Base-by-base conservation (phyloP, 495 filamentous ascomycete genomes). In the Penicillium alfredii region DNA sequence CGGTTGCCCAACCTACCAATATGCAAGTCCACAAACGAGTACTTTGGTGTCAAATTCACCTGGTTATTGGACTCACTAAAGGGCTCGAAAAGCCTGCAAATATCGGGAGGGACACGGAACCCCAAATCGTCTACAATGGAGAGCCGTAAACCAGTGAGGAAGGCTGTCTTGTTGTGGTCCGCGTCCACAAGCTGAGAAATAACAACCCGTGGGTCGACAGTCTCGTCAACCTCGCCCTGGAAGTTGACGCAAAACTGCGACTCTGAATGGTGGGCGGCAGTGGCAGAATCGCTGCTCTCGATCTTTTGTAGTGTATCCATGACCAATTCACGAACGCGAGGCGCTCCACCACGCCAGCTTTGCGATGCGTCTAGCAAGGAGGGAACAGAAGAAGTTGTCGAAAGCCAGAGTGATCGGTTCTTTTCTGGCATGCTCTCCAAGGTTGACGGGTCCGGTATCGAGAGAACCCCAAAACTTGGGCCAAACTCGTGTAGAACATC, bases 11-110 rank as follows among this genome's bases (percentile, higher is more conserved):
- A n/a, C 23, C 18, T 40, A 41, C 36, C 42, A 15, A 37, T 50
- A 33, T 50, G 42, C 16, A 50, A 36, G 39, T 50, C 46, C 14
- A 42, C 35, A 30, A 40, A 42, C 7, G 46, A 30, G 32, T 28
- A 50, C 29, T 46, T 40, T 17, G 42, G 41, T 3, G 46, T 50
- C 17, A 50, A 19, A 29, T 45, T 40, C 1, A 50, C 24, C 29
- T 50, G 42, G 22, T 31, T 21, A 13, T 44, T 42, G 14, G 23
- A 30, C 25, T 40, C 35, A 13, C 41, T 30, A 19, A 40, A 40
- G 6, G 46, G 43, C 6, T 45, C 46, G 9, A 45, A 33, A 27
- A 33, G n/a, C 13, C 18, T 13, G 11, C 12, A 33, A 8, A 50
- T 24, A 16, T 36, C 24, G 24, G 9, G 15, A 4, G 46, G 46